These are phyloP conservation scores for Lyophyllum atratum DNA, from an alignment of 768 basidiomycete species.

Conservation along the genomic window DNA sequence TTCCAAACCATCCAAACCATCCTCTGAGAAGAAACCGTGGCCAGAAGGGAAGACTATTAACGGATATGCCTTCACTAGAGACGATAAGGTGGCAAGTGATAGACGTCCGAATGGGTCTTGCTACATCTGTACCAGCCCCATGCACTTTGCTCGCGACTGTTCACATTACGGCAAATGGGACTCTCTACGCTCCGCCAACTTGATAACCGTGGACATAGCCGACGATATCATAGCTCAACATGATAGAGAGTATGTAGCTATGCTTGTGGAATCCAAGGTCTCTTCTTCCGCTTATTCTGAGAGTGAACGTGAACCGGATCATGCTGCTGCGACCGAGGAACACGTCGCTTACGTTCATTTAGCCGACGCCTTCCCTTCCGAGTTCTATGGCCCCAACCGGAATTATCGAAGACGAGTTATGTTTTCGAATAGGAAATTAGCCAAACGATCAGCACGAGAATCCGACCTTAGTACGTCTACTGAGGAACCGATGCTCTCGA, in stretches of 20 bases:
- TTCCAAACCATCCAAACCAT: conserved; percentile 4
- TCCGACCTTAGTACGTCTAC: too few relatives aligned
- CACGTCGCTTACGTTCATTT: background rate
- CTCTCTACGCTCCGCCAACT: conserved; percentile 1
- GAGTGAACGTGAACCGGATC: too few relatives aligned
- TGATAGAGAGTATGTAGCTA: conserved; percentile 15
- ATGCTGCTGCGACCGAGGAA: too few relatives aligned
- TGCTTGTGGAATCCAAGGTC: conserved; percentile 15
- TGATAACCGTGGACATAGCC: background rate
- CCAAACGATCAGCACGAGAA: too few relatives aligned
- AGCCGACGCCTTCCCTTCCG: background rate
- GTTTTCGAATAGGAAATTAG: background rate
- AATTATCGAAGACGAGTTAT: background rate
- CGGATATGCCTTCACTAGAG: background rate
- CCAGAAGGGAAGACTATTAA: background rate
- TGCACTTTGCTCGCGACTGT: conserved; percentile 22
- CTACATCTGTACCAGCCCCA: conserved; percentile 22
- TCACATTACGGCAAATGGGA: conserved; percentile 19
- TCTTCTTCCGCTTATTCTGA: conserved; percentile 4
- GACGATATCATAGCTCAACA: background rate
- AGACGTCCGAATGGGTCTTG: conserved; percentile 10
- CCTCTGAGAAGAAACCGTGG: background rate
- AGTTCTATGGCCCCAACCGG: background rate
- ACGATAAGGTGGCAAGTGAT: background rate
- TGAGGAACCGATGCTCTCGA: too few relatives aligned